Evolutionary conservation across 2,329 filamentous ascomycete genomes (phyloP).

Genomic region (Fusarium agapanthi): DNA sequence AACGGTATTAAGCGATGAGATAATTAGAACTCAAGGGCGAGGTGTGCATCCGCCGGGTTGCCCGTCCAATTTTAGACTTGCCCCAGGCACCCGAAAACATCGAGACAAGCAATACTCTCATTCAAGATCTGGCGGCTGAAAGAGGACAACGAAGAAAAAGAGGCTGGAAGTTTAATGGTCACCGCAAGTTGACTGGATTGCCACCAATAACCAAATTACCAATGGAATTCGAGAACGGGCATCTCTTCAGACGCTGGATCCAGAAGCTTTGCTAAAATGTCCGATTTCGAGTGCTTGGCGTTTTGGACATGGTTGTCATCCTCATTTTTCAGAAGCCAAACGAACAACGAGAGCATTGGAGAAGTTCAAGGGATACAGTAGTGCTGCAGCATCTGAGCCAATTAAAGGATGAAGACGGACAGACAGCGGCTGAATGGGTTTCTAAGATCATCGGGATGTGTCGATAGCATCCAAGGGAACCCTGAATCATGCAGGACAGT

Average conservation of each 20-base stretch:
- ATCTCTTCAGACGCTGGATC: slow-evolving; percentile 1
- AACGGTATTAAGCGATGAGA: slow-evolving; percentile 12
- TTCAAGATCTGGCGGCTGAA: background rate
- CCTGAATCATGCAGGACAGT: slow-evolving; percentile 18
- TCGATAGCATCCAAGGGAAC: slow-evolving; percentile 4
- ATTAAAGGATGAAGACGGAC: background rate
- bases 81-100: background rate
- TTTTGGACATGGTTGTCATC: background rate
- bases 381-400: background rate
- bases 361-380: background rate
- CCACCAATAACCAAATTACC: slow-evolving; percentile 7
- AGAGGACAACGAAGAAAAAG: slow-evolving; percentile 10
- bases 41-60: background rate
- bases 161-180: slow-evolving; percentile 31
- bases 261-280: slow-evolving; percentile 7
- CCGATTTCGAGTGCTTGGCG: slow-evolving; percentile 3
- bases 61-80: background rate
- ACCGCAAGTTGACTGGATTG: slow-evolving; percentile 18
- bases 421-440: background rate
- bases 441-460: slow-evolving; percentile 21
- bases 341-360: background rate
- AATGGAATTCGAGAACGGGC: slow-evolving; percentile 5
- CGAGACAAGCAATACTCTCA: background rate
- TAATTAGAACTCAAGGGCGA: slow-evolving; percentile 2
- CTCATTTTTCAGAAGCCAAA: background rate